These are phyloP conservation scores for Phalaenopsis equestris DNA, from an alignment of 106 monocot species.

Conservation along the genomic window DNA sequence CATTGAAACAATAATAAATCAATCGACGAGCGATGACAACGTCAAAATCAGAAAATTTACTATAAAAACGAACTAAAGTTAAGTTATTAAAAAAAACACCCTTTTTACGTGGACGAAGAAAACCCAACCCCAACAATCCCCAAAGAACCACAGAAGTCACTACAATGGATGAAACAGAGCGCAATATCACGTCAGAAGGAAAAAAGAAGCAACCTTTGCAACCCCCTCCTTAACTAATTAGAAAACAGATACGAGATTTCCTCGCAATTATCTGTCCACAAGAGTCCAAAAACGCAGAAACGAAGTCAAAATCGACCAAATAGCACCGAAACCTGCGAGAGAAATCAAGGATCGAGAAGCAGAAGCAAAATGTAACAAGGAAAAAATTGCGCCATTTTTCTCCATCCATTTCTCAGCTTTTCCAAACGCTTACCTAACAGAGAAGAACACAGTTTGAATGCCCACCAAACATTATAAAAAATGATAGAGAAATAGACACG, in stretches of 20 bases:
- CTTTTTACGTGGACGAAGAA: background rate
- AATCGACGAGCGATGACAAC: background rate
- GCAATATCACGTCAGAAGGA: background rate
- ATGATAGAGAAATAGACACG: background rate
- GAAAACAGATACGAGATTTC: background rate
- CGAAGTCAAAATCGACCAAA: background rate
- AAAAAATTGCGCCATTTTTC: background rate
- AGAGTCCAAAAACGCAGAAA: background rate
- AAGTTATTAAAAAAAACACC: background rate
- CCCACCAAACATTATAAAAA: conserved; percentile 1
- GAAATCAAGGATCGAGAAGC: background rate
- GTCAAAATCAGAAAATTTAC: background rate
- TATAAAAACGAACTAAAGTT: background rate
- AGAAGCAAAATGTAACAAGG: background rate
- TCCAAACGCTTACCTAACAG: conserved; percentile 2
- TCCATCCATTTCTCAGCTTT: background rate
- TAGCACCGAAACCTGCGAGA: background rate
- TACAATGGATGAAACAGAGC: background rate
- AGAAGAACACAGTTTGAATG: background rate
- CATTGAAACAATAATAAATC: background rate
- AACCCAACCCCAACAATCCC: background rate
- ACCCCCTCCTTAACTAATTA: background rate
- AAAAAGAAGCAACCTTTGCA: background rate
- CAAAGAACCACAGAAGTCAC: background rate
- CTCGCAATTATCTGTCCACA: background rate